Percentiles rank a stretch among this genome's conserved stretches.
phyloP scores from a whole-genome alignment of 2,329 filamentous ascomycete species.

The Geosmithia morbida region DNA sequence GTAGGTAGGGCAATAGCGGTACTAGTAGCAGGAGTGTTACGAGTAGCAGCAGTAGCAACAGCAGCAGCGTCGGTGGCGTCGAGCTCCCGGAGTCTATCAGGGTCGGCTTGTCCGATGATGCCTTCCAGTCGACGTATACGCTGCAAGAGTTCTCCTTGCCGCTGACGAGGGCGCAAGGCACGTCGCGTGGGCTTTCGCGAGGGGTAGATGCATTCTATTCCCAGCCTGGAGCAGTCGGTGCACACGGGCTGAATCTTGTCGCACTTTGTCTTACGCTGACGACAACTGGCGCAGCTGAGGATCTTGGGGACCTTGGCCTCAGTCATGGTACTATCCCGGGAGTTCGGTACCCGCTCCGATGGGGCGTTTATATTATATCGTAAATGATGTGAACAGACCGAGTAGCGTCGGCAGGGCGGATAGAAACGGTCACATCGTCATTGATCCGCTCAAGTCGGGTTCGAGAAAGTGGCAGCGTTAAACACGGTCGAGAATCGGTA shows the following conservation, averaged over 20 bases:
- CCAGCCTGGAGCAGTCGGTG: constrained; percentile 31
- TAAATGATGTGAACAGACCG: background rate
- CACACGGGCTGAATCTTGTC: constrained; percentile 38
- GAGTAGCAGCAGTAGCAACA: background rate
- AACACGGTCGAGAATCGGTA: background rate
- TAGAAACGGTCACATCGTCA: background rate
- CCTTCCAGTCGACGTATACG: constrained; percentile 27
- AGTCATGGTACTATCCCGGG: background rate
- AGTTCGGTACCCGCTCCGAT: background rate
- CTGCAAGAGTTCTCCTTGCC: constrained; percentile 27
- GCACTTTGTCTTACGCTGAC: constrained; percentile 48
- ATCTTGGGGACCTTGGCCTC: constrained; percentile 12
- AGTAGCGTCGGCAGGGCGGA: background rate
- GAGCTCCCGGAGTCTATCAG: constrained; percentile 12
- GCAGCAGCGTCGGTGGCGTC: background rate
- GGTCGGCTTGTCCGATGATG: constrained; percentile 28
- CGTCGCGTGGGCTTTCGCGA: constrained; percentile 26
- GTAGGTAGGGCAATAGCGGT: background rate
- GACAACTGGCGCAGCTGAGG: constrained; percentile 45
- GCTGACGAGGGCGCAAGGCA: constrained; percentile 24
- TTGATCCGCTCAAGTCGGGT: background rate
- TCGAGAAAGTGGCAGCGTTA: background rate
- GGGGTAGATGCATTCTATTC: constrained; percentile 31
- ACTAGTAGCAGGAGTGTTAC: constrained; percentile 1
- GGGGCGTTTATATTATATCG: too few relatives aligned